A percentile compares a stretch with the other conserved stretches of the same genome.
phyloP scores from a whole-genome alignment of 495 filamentous ascomycete genomes.

The Lasiosphaeria hispida region DNA sequence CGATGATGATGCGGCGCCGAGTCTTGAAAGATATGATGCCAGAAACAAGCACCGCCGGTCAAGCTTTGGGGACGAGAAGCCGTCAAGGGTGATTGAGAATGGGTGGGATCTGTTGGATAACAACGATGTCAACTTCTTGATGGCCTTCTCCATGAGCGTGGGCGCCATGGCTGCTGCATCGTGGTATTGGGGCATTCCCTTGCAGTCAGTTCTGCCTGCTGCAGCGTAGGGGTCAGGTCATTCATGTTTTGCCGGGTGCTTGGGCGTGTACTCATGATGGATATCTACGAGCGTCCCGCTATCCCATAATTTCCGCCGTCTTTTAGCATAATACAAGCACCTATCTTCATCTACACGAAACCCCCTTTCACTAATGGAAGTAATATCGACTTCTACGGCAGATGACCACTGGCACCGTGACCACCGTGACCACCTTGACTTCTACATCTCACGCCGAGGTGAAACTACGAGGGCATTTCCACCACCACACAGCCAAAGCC shows the following conservation, averaged over 20 bases:
- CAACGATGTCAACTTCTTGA: constrained; percentile 87
- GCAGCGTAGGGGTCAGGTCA: neutral
- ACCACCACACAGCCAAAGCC: too few species aligned
- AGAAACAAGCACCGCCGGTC: constrained; percentile 42
- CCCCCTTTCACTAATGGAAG: neutral
- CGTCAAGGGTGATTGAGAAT: constrained; percentile 68
- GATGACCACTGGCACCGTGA: too few species aligned
- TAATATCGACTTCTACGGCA: too few species aligned
- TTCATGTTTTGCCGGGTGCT: neutral
- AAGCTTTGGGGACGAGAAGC: constrained; percentile 54
- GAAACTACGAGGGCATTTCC: too few species aligned
- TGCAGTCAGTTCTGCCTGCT: constrained; percentile 34
- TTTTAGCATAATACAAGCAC: neutral
- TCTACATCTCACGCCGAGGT: too few species aligned
- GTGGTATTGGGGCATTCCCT: constrained; percentile 51
- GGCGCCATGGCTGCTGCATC: constrained; percentile 66
- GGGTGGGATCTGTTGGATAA: constrained; percentile 83
- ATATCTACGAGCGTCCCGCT: neutral
- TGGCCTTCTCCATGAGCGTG: constrained; percentile 79
- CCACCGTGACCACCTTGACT: too few species aligned
- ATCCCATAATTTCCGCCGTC: neutral
- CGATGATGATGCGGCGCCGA: constrained; percentile 24
- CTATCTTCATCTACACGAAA: neutral
- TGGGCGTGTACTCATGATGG: neutral
- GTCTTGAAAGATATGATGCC: constrained; percentile 38